A percentile compares a stretch with the other conserved stretches of the same genome.
Evolutionary conservation across 371 early-diverging fungal species (phyloP).

Genomic region (Mortierella sp.): DNA sequence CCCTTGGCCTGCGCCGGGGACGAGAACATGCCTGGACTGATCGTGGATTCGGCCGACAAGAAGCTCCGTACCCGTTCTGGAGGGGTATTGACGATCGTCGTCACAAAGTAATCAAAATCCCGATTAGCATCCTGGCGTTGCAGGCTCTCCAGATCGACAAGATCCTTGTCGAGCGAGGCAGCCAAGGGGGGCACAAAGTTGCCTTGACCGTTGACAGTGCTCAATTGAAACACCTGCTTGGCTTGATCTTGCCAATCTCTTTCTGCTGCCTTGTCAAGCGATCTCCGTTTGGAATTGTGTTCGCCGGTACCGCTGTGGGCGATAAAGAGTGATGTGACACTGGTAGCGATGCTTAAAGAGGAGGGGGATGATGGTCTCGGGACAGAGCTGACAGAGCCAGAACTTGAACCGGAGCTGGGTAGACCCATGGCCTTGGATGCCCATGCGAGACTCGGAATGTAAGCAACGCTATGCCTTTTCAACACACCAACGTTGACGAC

Average conservation of each 20-base stretch:
- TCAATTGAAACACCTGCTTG: constrained; percentile 41
- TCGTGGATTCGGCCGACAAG: constrained; percentile 35
- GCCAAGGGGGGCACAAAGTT: constrained; percentile 26
- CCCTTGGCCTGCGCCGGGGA: constrained; percentile 11
- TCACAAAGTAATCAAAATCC: constrained; percentile 31
- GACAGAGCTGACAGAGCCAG: not conserved
- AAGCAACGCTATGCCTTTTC: constrained; percentile 17
- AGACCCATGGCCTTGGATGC: too few species aligned
- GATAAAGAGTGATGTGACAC: constrained; percentile 2
- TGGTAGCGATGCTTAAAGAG: not conserved
- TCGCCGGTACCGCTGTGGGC: not conserved
- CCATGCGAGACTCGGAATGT: constrained; percentile 1
- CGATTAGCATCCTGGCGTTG: constrained; percentile 1
- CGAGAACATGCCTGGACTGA: constrained; percentile 46
- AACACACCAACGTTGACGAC: constrained; percentile 9
- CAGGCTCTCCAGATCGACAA: constrained; percentile 12
- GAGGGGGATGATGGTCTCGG: not conserved
- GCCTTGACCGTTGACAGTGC: constrained; percentile 39
- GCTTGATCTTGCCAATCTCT: constrained; percentile 35
- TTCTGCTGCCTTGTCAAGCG: constrained; percentile 20
- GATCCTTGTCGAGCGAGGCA: constrained; percentile 17
- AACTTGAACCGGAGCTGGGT: too few species aligned
- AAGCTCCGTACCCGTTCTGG: constrained; percentile 41
- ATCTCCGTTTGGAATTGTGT: not conserved
- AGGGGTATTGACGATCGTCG: constrained; percentile 30